A percentile compares a stretch with the other conserved stretches of the same genome.
Evolutionary conservation across 164 flowering plant species (phyloP).

Genomic region (Echeveria elegans): DNA sequence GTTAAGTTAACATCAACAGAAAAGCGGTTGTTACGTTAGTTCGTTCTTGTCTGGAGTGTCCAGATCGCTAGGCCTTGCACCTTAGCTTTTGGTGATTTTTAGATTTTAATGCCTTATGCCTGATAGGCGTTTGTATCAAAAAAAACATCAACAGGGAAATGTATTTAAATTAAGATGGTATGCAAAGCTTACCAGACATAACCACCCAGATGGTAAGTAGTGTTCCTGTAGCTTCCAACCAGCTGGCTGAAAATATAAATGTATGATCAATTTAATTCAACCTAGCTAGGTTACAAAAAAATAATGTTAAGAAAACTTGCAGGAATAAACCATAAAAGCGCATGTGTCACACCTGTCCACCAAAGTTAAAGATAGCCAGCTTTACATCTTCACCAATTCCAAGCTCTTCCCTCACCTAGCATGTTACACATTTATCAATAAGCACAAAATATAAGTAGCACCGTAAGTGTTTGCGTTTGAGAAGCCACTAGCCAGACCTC

Average conservation of each 20-base stretch:
- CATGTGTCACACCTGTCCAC: constrained; percentile 53
- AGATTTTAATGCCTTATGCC: too few species aligned
- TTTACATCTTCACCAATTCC: constrained; percentile 76
- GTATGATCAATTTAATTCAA: not conserved
- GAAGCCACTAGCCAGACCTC: constrained; percentile 39
- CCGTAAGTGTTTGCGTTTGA: not conserved
- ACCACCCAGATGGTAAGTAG: constrained; percentile 79
- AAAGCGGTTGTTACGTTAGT: too few species aligned
- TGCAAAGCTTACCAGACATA: constrained; percentile 52
- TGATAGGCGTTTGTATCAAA: too few species aligned
- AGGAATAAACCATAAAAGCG: not conserved
- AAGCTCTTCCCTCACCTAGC: constrained; percentile 76
- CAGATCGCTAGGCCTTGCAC: too few species aligned
- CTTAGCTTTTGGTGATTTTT: too few species aligned
- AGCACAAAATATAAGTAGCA: not conserved
- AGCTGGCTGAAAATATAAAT: constrained; percentile 50
- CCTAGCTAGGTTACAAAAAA: not conserved
- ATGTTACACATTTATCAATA: constrained; percentile 4
- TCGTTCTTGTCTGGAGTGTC: too few species aligned
- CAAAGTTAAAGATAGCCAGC: constrained; percentile 84
- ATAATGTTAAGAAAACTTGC: not conserved
- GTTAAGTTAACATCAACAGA: too few species aligned
- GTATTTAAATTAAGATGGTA: not conserved
- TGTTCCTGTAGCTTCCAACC: constrained; percentile 87
- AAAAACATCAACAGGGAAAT: constrained; percentile 2